A percentile compares a stretch with the other conserved stretches of the same genome.
Conservation (phyloP, 805 yeast species). For the Kluyveromyces dobzhanskii region DNA sequence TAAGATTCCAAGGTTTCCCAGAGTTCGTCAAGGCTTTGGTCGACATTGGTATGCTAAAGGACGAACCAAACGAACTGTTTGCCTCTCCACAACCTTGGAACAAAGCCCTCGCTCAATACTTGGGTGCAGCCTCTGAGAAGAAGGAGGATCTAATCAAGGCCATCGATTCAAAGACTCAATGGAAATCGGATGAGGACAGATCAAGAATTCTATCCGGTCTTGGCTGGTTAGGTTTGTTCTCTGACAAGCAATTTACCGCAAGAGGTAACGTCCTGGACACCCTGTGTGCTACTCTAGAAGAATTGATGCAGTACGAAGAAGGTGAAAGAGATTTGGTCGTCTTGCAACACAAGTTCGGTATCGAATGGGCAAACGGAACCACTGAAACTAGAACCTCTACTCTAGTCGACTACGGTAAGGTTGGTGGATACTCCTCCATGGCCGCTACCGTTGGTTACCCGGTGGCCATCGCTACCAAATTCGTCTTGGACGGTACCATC, state of each 20-base stretch:
- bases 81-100: constrained; percentile 68
- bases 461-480: constrained; percentile 89
- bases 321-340: constrained; percentile 94
- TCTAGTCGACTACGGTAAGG: constrained; percentile 82
- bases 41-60: constrained; percentile 86
- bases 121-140: constrained; percentile 62
- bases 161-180: constrained; percentile 68
- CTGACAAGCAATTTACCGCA: constrained; percentile 68
- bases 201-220: constrained; percentile 82
- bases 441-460: constrained; percentile 98
- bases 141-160: constrained; percentile 69
- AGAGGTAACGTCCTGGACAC: constrained; percentile 94
- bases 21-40: constrained; percentile 93
- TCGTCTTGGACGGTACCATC: constrained; percentile 74
- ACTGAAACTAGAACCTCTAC: constrained; percentile 93
- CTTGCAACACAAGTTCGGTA: constrained; percentile 96
- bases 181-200: constrained; percentile 75
- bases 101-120: constrained; percentile 66
- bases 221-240: constrained; percentile 90
- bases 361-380: constrained; percentile 91
- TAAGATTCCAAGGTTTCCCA: constrained; percentile 98
- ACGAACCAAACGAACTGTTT: constrained; percentile 56
- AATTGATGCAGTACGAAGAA: constrained; percentile 89
- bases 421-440: constrained; percentile 93
- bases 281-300: constrained; percentile 91